A percentile compares a stretch with the other conserved stretches of the same genome.
Conservation (phyloP, 1,139 yeast species). For the Suhomyces coccinellae region DNA sequence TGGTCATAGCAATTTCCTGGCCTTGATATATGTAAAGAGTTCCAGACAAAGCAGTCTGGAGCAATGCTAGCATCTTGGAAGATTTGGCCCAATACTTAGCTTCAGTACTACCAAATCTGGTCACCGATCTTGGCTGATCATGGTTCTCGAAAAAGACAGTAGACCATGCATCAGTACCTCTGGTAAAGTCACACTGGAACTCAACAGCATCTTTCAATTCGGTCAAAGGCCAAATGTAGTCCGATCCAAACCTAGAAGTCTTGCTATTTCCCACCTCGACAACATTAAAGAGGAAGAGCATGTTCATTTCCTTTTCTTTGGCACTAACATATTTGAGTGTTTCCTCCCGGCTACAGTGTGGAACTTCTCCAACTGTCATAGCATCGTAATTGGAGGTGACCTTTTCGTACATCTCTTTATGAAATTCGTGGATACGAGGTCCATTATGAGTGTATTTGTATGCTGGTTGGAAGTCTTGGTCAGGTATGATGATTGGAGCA, state of each 20-base stretch:
- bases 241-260: conserved; percentile 32
- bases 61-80: conserved; percentile 50
- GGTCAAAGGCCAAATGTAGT: conserved; percentile 34
- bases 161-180: conserved; percentile 58
- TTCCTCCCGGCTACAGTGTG: conserved; percentile 43
- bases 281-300: conserved; percentile 52
- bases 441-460: conserved; percentile 39
- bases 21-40: conserved; percentile 61
- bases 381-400: conserved; percentile 51
- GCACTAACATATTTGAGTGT: conserved; percentile 52
- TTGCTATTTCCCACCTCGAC: conserved; percentile 43
- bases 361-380: conserved; percentile 60
- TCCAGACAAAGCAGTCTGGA: conserved; percentile 52
- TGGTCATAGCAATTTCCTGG: conserved; percentile 60
- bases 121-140: conserved; percentile 55
- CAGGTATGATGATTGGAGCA: conserved; percentile 48
- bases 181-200: conserved; percentile 37
- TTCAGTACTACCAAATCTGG: conserved; percentile 52
- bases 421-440: conserved; percentile 58
- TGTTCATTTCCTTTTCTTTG: conserved; percentile 48
- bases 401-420: conserved; percentile 50
- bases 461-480: conserved; percentile 42
- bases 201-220: conserved; percentile 47
- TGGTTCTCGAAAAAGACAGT: conserved; percentile 58
- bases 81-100: conserved; percentile 35